A percentile compares a stretch with the other conserved stretches of the same genome.
These are phyloP conservation scores for Entomortierella lignicola DNA, from an alignment of 192 early-diverging fungal genomes.

Conservation along the genomic window DNA sequence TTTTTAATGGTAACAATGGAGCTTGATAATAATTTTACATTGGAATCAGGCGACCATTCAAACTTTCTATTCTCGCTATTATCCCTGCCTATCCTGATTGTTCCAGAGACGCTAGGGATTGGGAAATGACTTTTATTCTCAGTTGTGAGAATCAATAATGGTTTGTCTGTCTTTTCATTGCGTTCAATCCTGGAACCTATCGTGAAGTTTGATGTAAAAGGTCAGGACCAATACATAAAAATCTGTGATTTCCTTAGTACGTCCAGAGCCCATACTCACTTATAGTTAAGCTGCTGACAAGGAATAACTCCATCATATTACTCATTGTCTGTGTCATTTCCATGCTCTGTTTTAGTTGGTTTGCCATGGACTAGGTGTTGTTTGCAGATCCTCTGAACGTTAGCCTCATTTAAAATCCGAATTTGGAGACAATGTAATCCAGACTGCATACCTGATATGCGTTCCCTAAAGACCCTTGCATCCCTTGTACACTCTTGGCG, in stretches of 20 bases:
- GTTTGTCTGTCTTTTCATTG: conserved; percentile 11
- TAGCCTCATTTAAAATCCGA: too few species aligned
- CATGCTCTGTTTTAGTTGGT: conserved; percentile 51
- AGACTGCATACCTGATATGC: conserved; percentile 36
- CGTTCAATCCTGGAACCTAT: conserved; percentile 37
- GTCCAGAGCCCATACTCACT: too few species aligned
- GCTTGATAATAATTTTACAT: conserved; percentile 9
- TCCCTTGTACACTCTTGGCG: conserved; percentile 32
- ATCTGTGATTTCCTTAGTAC: too few species aligned
- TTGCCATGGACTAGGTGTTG: conserved; percentile 39
- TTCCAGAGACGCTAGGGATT: conserved; percentile 23
- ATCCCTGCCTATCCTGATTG: conserved; percentile 20
- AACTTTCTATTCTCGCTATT: conserved; percentile 10
- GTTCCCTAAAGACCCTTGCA: conserved; percentile 39
- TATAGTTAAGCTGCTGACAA: conserved; percentile 50
- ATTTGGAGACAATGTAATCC: not conserved
- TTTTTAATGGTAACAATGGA: not conserved
- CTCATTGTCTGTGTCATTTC: conserved; percentile 60
- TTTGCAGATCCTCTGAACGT: not conserved
- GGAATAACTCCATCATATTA: conserved; percentile 52
- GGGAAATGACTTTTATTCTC: conserved; percentile 45
- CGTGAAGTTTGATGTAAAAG: not conserved
- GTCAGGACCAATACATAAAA: too few species aligned
- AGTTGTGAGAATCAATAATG: conserved; percentile 16
- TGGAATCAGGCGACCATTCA: not conserved